Evolutionary conservation across 495 filamentous ascomycete genomes (phyloP), one percentile per base, ranked within the genome.

Genomic region (Physcia stellaris): DNA sequence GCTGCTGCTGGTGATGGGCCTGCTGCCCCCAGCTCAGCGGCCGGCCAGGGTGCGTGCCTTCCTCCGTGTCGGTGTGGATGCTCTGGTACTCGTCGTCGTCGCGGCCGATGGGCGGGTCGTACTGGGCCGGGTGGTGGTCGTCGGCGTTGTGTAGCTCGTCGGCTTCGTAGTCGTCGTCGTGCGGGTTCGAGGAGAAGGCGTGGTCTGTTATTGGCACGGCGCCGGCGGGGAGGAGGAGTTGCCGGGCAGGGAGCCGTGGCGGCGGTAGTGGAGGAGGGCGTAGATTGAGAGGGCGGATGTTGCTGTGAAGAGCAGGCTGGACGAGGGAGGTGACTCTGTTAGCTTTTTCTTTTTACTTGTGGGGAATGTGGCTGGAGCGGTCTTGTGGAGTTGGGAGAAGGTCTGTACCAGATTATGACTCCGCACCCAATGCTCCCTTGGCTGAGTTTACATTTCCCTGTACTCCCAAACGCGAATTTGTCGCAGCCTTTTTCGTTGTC

Each of bases 231-330:
- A 60, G 22, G 64, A 60, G 34, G 63, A 60, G 39, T 74, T 71
- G 21, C 77, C 76, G n/a, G 83, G 83, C 4, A 87, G 70, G 29
- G 70, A 71, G 42, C 83, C 83, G 46, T 85, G 77, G 39, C 72
- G 72, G 43, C 79, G 73, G 66, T 79, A 93, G 61, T 86, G 80
- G 50, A 77, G 68, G 38, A 85, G 67, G 35, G 77, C 79, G 60
- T 84, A 83, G 50, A 83, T 63, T 41, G 84, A 87, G 36, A 94
- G 68, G 39, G 66, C 73, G 34, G 73, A 72, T 3, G 87, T 87
- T 9, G 70, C 52, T 42, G 68, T 55, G 62, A 86, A 94, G 47
- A 82, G 68, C 23, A 94, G 54, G 57, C 85, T 94, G 46, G 37
- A 32, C 22, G 9, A 12, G 13, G 28, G n/a, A n/a, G n/a, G n/a